A percentile compares a stretch with the other conserved stretches of the same genome.
phyloP scores from a whole-genome alignment of 495 filamentous ascomycete genomes.

The Collariella sp. region DNA sequence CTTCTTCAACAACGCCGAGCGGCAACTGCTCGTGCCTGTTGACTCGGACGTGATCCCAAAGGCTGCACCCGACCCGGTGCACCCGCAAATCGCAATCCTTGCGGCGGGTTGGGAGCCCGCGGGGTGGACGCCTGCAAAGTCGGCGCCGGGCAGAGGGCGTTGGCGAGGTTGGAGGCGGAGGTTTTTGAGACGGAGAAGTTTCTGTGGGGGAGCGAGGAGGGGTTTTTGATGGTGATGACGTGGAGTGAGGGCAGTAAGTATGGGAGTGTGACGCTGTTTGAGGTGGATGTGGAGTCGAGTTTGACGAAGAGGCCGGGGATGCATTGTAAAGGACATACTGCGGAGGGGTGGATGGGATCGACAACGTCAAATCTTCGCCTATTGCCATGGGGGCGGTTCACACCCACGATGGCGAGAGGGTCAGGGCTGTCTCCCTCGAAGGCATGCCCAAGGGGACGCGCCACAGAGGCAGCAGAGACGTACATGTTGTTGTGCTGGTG shows the following conservation, averaged over 20 bases:
- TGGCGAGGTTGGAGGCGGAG: conserved; percentile 8
- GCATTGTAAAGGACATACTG: no score
- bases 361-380: not conserved
- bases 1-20: not conserved
- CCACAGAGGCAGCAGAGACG: conserved; percentile 5
- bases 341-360: no score
- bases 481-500: conserved; percentile 5
- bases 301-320: no score
- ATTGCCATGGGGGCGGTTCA: not conserved
- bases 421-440: conserved; percentile 3
- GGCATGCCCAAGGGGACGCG: conserved; percentile 1
- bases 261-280: conserved; percentile 12
- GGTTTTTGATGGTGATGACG: conserved; percentile 10
- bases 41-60: no score
- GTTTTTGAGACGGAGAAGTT: conserved; percentile 17
- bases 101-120: no score
- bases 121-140: no score
- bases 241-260: conserved; percentile 7
- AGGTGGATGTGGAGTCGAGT: conserved; percentile 3
- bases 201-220: not conserved
- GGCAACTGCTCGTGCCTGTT: not conserved
- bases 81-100: no score
- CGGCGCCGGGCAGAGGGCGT: not conserved
- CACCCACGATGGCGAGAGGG: not conserved
- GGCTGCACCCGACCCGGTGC: not conserved